phyloP scores from a whole-genome alignment of 208 protist species.

The Acanthamoeba lugdunensis region DNA sequence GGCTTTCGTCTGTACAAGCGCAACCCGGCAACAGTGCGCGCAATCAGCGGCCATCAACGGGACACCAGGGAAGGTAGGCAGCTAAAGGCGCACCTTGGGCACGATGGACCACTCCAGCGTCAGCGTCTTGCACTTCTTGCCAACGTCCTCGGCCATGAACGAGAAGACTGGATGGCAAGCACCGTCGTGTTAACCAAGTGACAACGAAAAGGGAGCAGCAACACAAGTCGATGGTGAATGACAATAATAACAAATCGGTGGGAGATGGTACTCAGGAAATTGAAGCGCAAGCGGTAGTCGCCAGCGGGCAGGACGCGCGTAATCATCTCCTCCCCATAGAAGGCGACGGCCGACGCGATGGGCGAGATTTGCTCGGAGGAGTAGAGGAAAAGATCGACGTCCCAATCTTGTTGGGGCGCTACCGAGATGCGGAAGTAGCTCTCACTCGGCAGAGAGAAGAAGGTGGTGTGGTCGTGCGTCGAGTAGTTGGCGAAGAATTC shows the following conservation, averaged over 20 bases:
- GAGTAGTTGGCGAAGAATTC: conserved; percentile 68
- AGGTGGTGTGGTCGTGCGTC: not conserved
- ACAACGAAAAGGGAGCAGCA: no score
- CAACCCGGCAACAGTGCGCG: not conserved
- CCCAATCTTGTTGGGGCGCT: conserved; percentile 59
- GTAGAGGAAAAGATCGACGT: conserved; percentile 65
- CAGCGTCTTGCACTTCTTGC: conserved; percentile 56
- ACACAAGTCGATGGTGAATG: no score
- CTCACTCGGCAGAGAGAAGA: conserved; percentile 47
- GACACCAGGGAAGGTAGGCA: not conserved
- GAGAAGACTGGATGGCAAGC: conserved; percentile 20
- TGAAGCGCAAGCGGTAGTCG: conserved; percentile 60
- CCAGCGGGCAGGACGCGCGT: conserved; percentile 1
- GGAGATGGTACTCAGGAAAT: conserved; percentile 16
- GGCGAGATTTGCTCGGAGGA: not conserved
- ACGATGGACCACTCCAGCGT: conserved; percentile 60
- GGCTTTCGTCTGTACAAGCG: not conserved
- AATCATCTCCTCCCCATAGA: conserved; percentile 62
- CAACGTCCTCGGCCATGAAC: not conserved
- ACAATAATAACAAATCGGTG: not conserved
- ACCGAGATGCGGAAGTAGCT: conserved; percentile 49
- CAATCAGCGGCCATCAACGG: not conserved
- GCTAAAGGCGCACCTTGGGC: conserved; percentile 25
- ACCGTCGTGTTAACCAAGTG: no score
- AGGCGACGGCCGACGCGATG: conserved; percentile 34